A percentile compares a stretch with the other conserved stretches of the same genome.
These are phyloP conservation scores for Tetracladium marchalianum DNA, from an alignment of 495 filamentous ascomycete species.

Conservation along the genomic window DNA sequence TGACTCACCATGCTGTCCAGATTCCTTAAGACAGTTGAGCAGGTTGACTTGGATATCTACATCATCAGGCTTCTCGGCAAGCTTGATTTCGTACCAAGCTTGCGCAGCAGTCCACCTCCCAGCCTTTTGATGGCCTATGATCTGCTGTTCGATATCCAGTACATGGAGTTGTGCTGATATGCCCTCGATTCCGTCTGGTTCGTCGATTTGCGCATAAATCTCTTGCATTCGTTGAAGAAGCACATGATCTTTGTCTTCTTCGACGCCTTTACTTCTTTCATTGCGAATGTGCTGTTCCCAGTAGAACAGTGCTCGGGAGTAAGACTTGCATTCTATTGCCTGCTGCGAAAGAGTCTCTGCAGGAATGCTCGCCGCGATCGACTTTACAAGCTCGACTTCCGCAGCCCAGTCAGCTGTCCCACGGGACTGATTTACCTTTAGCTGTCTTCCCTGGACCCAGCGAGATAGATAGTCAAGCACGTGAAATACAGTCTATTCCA, in stretches of 20 bases:
- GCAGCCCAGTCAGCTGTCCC: background rate
- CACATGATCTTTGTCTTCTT: constrained; percentile 35
- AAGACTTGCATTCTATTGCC: constrained; percentile 87
- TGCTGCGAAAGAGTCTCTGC: constrained; percentile 75
- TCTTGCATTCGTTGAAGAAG: constrained; percentile 73
- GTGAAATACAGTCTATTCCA: constrained; percentile 67
- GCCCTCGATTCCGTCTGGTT: constrained; percentile 92
- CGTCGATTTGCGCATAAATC: constrained; percentile 94
- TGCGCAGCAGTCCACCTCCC: constrained; percentile 97
- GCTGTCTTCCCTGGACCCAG: constrained; percentile 77
- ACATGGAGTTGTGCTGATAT: constrained; percentile 77
- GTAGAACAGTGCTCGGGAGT: constrained; percentile 81
- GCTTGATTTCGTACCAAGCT: constrained; percentile 89
- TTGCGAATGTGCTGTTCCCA: constrained; percentile 86
- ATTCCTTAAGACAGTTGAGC: constrained; percentile 81
- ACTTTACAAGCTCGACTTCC: constrained; percentile 44
- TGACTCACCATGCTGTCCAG: constrained; percentile 61
- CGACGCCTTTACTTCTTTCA: constrained; percentile 26
- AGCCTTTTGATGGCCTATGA: constrained; percentile 82
- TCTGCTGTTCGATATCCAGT: constrained; percentile 81
- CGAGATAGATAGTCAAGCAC: constrained; percentile 83
- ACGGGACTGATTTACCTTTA: constrained; percentile 20
- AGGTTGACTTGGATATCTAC: constrained; percentile 71
- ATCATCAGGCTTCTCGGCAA: constrained; percentile 70
- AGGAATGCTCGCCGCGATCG: constrained; percentile 60